Base-by-base conservation (phyloP, 331 rosid species). In the Phaseolus coccineus region DNA sequence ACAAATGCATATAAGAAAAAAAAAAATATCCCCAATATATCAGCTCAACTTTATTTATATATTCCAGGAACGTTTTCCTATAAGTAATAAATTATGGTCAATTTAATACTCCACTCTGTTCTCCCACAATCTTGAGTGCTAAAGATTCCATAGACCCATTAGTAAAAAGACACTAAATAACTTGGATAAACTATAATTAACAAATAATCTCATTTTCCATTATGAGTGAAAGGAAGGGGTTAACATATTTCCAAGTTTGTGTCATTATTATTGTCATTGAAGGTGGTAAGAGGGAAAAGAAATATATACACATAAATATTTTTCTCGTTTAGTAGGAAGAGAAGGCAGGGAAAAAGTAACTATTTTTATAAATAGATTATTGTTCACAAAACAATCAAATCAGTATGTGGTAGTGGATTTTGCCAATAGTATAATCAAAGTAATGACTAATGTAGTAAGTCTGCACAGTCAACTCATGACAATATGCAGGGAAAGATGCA, bases 181-280 rank as follows among this genome's bases (percentile, higher is more conserved):
- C 28, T 44, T 19, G 35, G 28, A 46, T 47, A 62, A 44, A 56
- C 22, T 7, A 46, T 28, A 78, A 56, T 10, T 31, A 77, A 39
- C 35, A 27, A 59, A 75, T 68, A 78, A 22, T 59, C 55, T 47
- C 42, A 31, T 42, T 30, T 22, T 3, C 71, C 33, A 71, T 22
- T 31, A 62, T 48, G 10, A 61, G 50, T 19, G 77, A 61, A 48
- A 71, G 77, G 73, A 51, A 44, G 70, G 24, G 8, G 62, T 24
- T 73, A 3, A 5, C 19, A 53, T 28, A 73, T 30, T 68, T 40
- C 51, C 78, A 7, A 25, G 56, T 53, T 53, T 42, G 8, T 48
- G 61, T 39, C 58, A 19, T 15, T 30, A 46, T 61, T 46, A 75
- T 30, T 31, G 47, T 10, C 79, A 28, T 61, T 25, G 28, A 40